Base-by-base conservation (phyloP, 2,329 filamentous ascomycete genomes). In the Dactylella cylindrospora region DNA sequence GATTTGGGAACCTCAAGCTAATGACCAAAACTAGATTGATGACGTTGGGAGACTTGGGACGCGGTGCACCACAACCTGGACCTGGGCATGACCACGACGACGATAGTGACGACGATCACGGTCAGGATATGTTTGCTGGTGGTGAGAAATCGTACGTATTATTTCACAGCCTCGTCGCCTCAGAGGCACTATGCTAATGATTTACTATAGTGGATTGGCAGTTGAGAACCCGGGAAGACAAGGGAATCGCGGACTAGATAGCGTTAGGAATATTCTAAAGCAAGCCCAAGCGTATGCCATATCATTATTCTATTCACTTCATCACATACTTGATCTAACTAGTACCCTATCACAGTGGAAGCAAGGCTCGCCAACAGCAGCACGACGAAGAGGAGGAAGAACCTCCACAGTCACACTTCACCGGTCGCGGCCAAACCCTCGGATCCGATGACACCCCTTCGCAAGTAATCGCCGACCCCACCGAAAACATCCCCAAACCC, bases 361-460 rank as follows among this genome's bases (percentile, higher is more conserved):
- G 26, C 22, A 60, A 62, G 20, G 64, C 53, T 45, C 64, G 59
- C 28, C 62, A 66, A 54, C 57, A 66, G 17, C 49, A 36, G 20
- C 59, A 32, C 38, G 64, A 60, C 2, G 65, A 65, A 3, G 60
- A 66, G 9, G 65, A 69, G 47, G 46, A 59, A 17, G 78, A 75
- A 1, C 74, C 78, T 7, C 77, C 78, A n/a, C 73, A 74, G 29
- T 71, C 78, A 20, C 76, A 75, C 68, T 93, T 90, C 74, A 79
- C 78, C 47, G 88, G 88, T 60, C 75, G 81, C 20, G 88, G 87
- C 54, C 81, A 84, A 69, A 90, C 86, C 1, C 79, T 93, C 1
- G 88, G 88, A 60, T 86, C 87, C 62, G 88, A 93, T 50, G 86
- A 87, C 47, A 76, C 80, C 3, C 83, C 84, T 55, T 90, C 85